phyloP scores from a whole-genome alignment of 345 rosid species.

The Citrus cavaleriei region DNA sequence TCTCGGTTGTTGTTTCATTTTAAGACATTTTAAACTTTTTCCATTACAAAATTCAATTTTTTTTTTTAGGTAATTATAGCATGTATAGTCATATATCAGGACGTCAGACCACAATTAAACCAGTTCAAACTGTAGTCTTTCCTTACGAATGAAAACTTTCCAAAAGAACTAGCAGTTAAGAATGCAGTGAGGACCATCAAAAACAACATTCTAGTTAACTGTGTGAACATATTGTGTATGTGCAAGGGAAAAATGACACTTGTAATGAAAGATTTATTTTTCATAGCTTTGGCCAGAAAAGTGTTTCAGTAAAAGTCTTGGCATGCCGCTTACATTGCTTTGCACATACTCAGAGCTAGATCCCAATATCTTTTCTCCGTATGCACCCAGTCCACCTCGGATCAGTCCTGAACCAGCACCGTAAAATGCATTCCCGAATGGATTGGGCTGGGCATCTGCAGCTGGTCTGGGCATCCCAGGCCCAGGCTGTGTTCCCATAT shows the following conservation, averaged over 20 bases:
- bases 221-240: not conserved
- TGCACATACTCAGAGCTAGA: slow-evolving; percentile 97
- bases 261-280: not conserved
- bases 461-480: slow-evolving; percentile 74
- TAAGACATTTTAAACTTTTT: not conserved
- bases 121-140: not conserved
- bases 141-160: not conserved
- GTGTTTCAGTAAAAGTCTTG: not conserved
- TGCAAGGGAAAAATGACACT: not conserved
- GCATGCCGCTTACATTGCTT: slow-evolving; percentile 77
- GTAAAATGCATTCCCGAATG: slow-evolving; percentile 83
- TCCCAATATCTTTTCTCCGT: slow-evolving; percentile 86
- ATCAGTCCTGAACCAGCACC: slow-evolving; percentile 97
- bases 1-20: too few relatives aligned
- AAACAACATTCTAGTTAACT: not conserved
- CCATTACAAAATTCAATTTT: not conserved
- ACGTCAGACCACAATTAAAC: not conserved
- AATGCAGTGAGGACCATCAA: not conserved
- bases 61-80: not conserved
- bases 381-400: slow-evolving; percentile 86
- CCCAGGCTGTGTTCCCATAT: slow-evolving; percentile 56
- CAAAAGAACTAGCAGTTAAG: not conserved
- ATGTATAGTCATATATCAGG: not conserved
- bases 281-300: slow-evolving; percentile 4
- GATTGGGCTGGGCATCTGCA: slow-evolving; percentile 65